A percentile compares a stretch with the other conserved stretches of the same genome.
These are phyloP conservation scores for Sugiyamaella mastotermitis DNA, from an alignment of 805 yeast genomes.

Conservation along the genomic window DNA sequence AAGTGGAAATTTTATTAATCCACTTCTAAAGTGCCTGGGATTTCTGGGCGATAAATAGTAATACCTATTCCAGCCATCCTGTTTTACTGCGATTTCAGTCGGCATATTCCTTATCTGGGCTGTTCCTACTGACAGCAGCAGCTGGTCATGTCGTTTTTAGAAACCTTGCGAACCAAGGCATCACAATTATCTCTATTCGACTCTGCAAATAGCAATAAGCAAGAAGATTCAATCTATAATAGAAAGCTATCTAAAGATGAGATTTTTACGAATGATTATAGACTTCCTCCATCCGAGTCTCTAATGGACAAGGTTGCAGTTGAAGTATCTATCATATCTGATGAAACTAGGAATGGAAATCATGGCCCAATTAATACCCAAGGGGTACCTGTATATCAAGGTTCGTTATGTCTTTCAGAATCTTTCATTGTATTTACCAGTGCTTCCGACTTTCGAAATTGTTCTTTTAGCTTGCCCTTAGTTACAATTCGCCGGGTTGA, in stretches of 20 bases:
- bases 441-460: slow-evolving; percentile 58
- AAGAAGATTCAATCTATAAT: slow-evolving; percentile 20
- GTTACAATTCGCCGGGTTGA: slow-evolving; percentile 81
- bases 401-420: slow-evolving; percentile 66
- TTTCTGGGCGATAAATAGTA: no score
- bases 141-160: slow-evolving; percentile 45
- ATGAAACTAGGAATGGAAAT: slow-evolving; percentile 14
- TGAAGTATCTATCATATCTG: slow-evolving; percentile 42
- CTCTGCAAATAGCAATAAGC: slow-evolving; percentile 9
- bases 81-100: no score
- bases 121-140: no score
- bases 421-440: slow-evolving; percentile 73
- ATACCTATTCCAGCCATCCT: no score
- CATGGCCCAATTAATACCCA: slow-evolving; percentile 9
- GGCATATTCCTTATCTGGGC: no score
- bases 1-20: no score
- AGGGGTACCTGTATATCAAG: slow-evolving; percentile 15
- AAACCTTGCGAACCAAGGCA: slow-evolving; percentile 41
- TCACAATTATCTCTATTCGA: slow-evolving; percentile 40
- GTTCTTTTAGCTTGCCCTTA: slow-evolving; percentile 65
- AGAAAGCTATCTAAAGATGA: slow-evolving; percentile 60
- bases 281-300: slow-evolving; percentile 64
- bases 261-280: slow-evolving; percentile 57
- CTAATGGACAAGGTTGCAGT: slow-evolving; percentile 63
- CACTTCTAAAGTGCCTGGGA: no score